Base-by-base conservation (phyloP, 345 rosid species). In the Pelargonium nanum region DNA sequence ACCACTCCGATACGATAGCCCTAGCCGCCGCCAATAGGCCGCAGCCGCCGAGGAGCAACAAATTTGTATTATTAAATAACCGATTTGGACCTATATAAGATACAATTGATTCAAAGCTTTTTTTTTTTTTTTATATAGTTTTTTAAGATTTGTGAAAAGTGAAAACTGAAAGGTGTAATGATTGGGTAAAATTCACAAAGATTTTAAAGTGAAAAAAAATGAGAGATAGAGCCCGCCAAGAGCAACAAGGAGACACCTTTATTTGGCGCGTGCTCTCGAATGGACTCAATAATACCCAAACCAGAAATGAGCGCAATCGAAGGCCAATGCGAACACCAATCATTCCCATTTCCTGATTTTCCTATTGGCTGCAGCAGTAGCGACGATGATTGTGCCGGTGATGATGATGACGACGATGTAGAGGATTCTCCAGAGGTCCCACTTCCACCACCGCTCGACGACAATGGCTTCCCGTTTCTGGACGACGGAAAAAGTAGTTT, bases 401-500 rank as follows among this genome's bases (percentile, higher is more conserved):
- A 50, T 40, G 16, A 56, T 22, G 71, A 22, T 9, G 26, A 51
- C 6, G 50, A 19, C 23, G 54, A 32, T 40, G 57, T 30, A 30
- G 48, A 62, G 13, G 70, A 60, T 30, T 61, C 66, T 4, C 56
- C 66, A 12, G 48, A 40, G 6, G 48, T 12, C 16, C 58, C 40
- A 9, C 32, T 65, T 22, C 32, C 50, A 4, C 22, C 30, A 10
- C 55, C 61, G 20, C 26, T 57, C 3, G 82, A 72, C 22, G 74
- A 74, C 24, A 63, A 69, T 19, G 76, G 59, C 21, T 63, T 72
- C 19, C 75, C 77, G 25, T 21, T 67, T 0, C 17, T 30, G 61
- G 71, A 68, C 26, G 61, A 20, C 16, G 52, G 67, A 30, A 80
- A 74, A 32, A 75, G 58, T 51, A 70, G 82, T 64, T 83, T 85